Base-by-base conservation (phyloP, 305 asterid genomes). In the Solanum hybrid region DNA sequence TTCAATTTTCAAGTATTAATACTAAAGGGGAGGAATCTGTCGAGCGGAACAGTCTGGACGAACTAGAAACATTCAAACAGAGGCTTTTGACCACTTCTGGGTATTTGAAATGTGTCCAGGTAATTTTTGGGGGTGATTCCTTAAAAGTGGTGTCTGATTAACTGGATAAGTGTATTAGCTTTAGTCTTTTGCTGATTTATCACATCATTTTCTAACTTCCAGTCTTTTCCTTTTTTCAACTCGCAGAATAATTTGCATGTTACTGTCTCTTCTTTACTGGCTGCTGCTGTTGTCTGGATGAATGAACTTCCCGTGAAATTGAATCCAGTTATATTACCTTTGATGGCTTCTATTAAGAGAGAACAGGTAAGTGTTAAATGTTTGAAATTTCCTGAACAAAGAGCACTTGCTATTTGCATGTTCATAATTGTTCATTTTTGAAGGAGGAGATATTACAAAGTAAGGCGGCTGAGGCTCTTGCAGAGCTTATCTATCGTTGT, bases 91-190 rank as follows among this genome's bases (percentile, higher is more conserved):
- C 98, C 6, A 97, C 99, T 88, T 95, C 98, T 88, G 98, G 99
- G 88, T 97, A 97, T 94, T 95, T 97, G 93, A 97, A 95, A 93
- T 97, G 99, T 87, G 96, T 97, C 89, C 99, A 97, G 99, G 99
- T 97, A 89, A 73, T 34, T 89, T 89, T 92, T 91, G 66, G 90
- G 88, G 82, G 89, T 90, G 75, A 56, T 45, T 51, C 27, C 4
- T 60, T 31, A 31, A 11, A 56, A 38, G 6, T 31, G 87, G 42
- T 51, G 38, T 84, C 87, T 56, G 27, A 31, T 84, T 29, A 51
- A 84, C 87, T 10, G 40, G 42, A 51, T 17, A 29, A 84, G 42
- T 80, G 32, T 79, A 38, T 38, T 38, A 38, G 86, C 66, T 79
- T n/a, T 80, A 80, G 35, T 38, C 64, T 37, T 79, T 42, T 38